Conservation (phyloP, 1,139 yeast species). For the Scheffersomyces stambukii region DNA sequence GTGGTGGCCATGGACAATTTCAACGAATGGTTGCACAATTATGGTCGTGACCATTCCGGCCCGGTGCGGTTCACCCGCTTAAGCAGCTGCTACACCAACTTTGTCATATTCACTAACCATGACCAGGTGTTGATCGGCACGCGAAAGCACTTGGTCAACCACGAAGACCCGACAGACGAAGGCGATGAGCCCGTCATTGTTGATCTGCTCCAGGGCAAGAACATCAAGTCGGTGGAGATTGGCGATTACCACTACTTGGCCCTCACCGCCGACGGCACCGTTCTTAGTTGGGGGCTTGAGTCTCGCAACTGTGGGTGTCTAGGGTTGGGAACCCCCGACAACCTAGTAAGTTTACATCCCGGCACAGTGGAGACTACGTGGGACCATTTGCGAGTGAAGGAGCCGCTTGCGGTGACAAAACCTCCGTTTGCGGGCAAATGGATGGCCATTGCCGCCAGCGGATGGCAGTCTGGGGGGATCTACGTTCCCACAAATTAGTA, state of each 20-base stretch:
- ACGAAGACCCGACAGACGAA: slow-evolving; percentile 24
- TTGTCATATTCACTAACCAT: slow-evolving; percentile 32
- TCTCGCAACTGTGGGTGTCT: slow-evolving; percentile 62
- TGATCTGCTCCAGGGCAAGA: slow-evolving; percentile 45
- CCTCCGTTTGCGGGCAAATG: slow-evolving; percentile 34
- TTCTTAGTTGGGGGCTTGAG: slow-evolving; percentile 73
- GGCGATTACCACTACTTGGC: slow-evolving; percentile 78
- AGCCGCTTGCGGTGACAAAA: slow-evolving; percentile 39
- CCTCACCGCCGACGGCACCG: slow-evolving; percentile 51
- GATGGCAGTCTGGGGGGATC: slow-evolving; percentile 74
- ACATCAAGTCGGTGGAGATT: slow-evolving; percentile 46
- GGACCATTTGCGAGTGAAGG: slow-evolving; percentile 36
- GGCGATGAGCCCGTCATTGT: slow-evolving; percentile 15
- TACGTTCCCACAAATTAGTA: slow-evolving; percentile 14
- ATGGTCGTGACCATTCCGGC: too few relatives aligned
- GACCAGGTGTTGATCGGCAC: slow-evolving; percentile 13
- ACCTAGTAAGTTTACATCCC: slow-evolving; percentile 12
- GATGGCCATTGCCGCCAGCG: slow-evolving; percentile 62
- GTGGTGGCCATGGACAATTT: slow-evolving; percentile 15
- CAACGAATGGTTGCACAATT: slow-evolving; percentile 24
- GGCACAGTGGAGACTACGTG: slow-evolving; percentile 17
- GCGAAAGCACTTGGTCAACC: slow-evolving; percentile 12
- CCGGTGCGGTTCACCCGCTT: slow-evolving; percentile 11
- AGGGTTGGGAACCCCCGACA: slow-evolving; percentile 53
- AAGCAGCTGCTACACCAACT: slow-evolving; percentile 27